These are phyloP conservation scores for Alternaria sp. DNA, from an alignment of 2,329 filamentous ascomycete species.

Conservation along the genomic window DNA sequence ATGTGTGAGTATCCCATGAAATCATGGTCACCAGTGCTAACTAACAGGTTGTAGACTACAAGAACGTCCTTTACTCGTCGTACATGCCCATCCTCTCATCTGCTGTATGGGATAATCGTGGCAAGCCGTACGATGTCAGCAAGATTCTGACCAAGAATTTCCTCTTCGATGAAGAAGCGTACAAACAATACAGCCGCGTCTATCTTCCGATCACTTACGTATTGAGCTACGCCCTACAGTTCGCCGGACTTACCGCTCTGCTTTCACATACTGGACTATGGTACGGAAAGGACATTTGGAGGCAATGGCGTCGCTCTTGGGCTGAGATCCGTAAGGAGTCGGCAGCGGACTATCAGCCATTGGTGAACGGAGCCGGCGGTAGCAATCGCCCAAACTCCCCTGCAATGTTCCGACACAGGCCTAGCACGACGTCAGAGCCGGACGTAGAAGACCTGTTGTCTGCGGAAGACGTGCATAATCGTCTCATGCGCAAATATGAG, in stretches of 20 bases:
- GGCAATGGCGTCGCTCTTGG: constrained; percentile 75
- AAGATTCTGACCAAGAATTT: constrained; percentile 81
- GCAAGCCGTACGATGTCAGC: constrained; percentile 80
- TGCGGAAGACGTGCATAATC: constrained; percentile 82
- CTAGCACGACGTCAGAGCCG: constrained; percentile 48
- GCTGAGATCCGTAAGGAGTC: constrained; percentile 63
- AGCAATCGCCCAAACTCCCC: constrained; percentile 34
- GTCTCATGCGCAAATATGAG: constrained; percentile 82
- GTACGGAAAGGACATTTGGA: constrained; percentile 84
- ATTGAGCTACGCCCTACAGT: constrained; percentile 84
- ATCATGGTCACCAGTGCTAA: constrained; percentile 11
- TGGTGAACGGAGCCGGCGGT: constrained; percentile 49
- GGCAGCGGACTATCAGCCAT: constrained; percentile 46
- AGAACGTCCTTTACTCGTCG: constrained; percentile 78
- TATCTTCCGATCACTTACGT: constrained; percentile 89
- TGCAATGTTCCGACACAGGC: constrained; percentile 28
- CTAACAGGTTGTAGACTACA: constrained; percentile 64
- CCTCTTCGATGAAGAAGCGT: constrained; percentile 78
- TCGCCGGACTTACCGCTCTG: constrained; percentile 80
- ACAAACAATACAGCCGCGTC: constrained; percentile 81
- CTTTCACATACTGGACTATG: constrained; percentile 83
- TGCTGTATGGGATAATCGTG: constrained; percentile 85
- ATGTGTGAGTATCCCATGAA: constrained; percentile 60
- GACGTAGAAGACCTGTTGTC: constrained; percentile 65
- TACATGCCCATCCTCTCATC: constrained; percentile 89